Conservation (phyloP, 169 alveolate species). For the Ichthyophthirius multifiliis region DNA sequence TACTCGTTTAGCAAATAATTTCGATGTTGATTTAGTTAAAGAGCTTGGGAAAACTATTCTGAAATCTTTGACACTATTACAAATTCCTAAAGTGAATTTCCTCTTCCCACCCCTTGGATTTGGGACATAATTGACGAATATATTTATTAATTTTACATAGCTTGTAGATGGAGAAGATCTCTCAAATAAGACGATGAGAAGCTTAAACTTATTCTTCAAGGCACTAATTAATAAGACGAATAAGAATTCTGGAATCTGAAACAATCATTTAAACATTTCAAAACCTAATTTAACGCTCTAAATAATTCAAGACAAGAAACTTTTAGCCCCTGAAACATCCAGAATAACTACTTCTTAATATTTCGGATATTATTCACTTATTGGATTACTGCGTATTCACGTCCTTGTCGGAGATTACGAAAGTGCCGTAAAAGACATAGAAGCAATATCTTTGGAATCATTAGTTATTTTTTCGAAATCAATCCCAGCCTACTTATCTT, state of each 20-base stretch:
- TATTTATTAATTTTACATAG: slow-evolving; percentile 8
- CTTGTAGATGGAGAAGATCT: slow-evolving; percentile 13
- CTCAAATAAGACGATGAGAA: neutral
- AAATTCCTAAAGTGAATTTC: neutral
- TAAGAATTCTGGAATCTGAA: slow-evolving; percentile 3
- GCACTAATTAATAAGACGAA: neutral
- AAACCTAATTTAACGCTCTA: neutral
- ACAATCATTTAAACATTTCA: neutral
- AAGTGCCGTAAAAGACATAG: neutral
- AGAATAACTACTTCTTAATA: neutral
- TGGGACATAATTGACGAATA: slow-evolving; percentile 26
- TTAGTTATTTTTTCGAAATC: neutral
- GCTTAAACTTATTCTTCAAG: neutral
- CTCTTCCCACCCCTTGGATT: slow-evolving; percentile 24
- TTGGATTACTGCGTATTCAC: neutral
- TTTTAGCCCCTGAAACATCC: neutral
- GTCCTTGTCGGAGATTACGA: slow-evolving; percentile 6
- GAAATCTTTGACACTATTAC: neutral
- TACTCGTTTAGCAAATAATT: neutral
- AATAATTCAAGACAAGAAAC: neutral
- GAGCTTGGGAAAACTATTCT: slow-evolving; percentile 6
- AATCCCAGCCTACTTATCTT: slow-evolving; percentile 5
- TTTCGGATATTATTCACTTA: neutral
- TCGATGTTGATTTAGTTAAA: neutral
- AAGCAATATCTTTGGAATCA: neutral